Evolutionary conservation across 164 flowering plant species (phyloP), one percentile per base, ranked within the genome.

Genomic region (Annona squamosa): DNA sequence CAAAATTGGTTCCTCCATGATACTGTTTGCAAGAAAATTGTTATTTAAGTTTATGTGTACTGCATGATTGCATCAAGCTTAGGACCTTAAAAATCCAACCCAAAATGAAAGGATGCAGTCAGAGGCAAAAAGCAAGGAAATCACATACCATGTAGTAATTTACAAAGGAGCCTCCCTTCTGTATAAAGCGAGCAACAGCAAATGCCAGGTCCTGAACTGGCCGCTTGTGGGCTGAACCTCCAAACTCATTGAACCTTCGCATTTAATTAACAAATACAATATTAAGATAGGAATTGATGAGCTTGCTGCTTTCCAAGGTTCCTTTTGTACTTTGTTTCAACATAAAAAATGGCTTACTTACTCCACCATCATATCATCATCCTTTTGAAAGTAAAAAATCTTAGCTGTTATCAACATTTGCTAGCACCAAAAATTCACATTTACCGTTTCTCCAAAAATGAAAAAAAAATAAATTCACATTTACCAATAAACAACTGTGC

Each of bases 1-100:
- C 99, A 80, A 93, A 96, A 83, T 96, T 96, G 67, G 99, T 96
- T 75, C 99, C 99, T 68, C 99, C 99, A 83, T 95, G 98, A 70
- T 86, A 95, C 99, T 95, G 84, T 69, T 64, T 52, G 76, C 26
- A 78, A 81, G 48, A 46, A 71, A 52, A 52, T 52, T 63, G 3
- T 45, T 63, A 46, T 48, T 63, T 37, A 26, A 63, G 43, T n/a
- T 68, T 56, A 68, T 26, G 1, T 26, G 37, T 26, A 26, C 37
- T 26, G 65, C 59, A 2, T 52, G 9, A 52, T 7, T 16, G 13
- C 59, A 52, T 6, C 12, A 52, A 52, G 46, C 46, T 66, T 44
- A 47, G 1, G 37, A 66, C 42, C n/a, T 68, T 46, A 37, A 18
- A 4, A 46, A n/a, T 52, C 41, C 56, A 68, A 16, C 9, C 47